Conservation (phyloP, 495 filamentous ascomycete genomes). For the Aspergillus funiculosus region DNA sequence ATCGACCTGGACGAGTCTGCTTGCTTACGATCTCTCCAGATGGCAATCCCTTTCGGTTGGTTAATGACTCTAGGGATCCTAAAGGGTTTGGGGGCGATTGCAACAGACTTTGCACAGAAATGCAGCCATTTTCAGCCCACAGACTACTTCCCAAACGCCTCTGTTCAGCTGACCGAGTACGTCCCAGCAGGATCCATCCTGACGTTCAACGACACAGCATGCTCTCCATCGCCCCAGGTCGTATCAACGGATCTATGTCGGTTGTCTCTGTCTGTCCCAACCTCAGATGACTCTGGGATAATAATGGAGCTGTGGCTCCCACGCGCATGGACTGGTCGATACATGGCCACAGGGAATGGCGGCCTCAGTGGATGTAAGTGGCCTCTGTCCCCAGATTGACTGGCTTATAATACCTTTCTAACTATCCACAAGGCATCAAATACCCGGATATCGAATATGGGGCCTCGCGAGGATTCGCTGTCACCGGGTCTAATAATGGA, state of each 20-base stretch:
- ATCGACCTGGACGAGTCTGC: too few species aligned
- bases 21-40: too few species aligned
- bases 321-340: conserved; percentile 43
- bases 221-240: conserved; percentile 33
- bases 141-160: neutral
- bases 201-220: conserved; percentile 41
- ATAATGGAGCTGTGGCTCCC: conserved; percentile 57
- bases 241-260: conserved; percentile 51
- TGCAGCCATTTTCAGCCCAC: neutral
- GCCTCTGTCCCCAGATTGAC: neutral
- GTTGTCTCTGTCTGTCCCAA: conserved; percentile 49
- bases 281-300: conserved; percentile 48
- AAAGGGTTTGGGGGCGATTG: neutral
- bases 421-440: conserved; percentile 47
- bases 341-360: conserved; percentile 52
- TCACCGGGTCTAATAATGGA: conserved; percentile 52
- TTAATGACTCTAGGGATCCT: neutral
- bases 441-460: conserved; percentile 43
- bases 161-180: conserved; percentile 29
- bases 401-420: conserved; percentile 6
- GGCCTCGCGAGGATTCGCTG: conserved; percentile 47
- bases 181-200: conserved; percentile 46
- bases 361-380: conserved; percentile 50
- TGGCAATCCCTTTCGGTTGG: too few species aligned
- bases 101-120: neutral